Conservation (phyloP, 441 rosid genomes). For the Bruguiera hainesii region DNA sequence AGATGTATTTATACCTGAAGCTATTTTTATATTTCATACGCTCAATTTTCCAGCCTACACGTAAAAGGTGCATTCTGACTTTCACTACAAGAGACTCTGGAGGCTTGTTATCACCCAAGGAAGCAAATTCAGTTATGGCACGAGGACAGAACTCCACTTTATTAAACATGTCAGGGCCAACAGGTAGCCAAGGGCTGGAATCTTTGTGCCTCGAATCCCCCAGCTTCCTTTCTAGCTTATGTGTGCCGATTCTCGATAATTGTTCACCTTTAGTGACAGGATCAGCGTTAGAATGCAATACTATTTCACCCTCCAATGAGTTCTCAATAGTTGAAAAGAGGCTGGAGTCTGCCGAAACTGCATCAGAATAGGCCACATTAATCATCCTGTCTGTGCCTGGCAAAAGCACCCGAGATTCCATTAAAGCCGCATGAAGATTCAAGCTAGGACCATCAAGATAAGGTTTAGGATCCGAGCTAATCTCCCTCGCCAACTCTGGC, state of each 20-base stretch:
- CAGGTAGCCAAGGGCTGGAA: constrained; percentile 7
- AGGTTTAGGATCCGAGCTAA: not conserved
- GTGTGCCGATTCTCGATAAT: not conserved
- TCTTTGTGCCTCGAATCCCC: too few species aligned
- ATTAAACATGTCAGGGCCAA: not conserved
- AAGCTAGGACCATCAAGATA: not conserved
- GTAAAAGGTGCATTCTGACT: constrained; percentile 22
- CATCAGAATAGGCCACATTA: not conserved
- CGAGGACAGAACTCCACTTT: constrained; percentile 7
- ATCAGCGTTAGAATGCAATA: not conserved
- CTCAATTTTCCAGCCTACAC: constrained; percentile 30
- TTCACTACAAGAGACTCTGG: not conserved
- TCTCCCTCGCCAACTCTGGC: not conserved
- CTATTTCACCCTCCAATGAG: not conserved
- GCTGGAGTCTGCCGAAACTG: not conserved
- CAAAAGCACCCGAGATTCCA: not conserved
- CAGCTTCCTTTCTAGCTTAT: not conserved
- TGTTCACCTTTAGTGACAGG: not conserved
- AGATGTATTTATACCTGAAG: constrained; percentile 22
- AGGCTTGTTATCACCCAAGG: constrained; percentile 1
- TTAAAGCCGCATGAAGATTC: not conserved
- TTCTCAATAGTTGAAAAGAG: not conserved
- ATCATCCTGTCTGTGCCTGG: not conserved
- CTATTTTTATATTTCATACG: not conserved
- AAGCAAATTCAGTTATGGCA: constrained; percentile 1